A percentile compares a stretch with the other conserved stretches of the same genome.
phyloP scores from a whole-genome alignment of 768 basidiomycete species.

The Psilocybe cubensis region DNA sequence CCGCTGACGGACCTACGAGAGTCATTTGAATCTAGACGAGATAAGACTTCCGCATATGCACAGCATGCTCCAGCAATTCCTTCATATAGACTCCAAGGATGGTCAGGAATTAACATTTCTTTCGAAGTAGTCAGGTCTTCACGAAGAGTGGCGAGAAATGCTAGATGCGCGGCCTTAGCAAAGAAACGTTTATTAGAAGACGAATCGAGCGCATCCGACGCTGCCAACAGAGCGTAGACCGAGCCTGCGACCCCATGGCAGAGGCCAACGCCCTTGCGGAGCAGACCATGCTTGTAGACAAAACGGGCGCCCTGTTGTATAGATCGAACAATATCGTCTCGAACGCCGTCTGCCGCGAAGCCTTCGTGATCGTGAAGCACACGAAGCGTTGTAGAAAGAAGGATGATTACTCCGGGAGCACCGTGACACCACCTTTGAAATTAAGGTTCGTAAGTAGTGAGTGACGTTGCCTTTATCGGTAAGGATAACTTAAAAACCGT shows the following conservation, averaged over 20 bases:
- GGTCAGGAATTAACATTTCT: conserved; percentile 51
- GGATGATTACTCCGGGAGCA: conserved; percentile 51
- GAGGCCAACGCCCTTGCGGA: conserved; percentile 61
- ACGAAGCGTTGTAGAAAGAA: conserved; percentile 47
- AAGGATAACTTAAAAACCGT: not conserved
- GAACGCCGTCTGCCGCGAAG: conserved; percentile 25
- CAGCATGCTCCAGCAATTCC: conserved; percentile 63
- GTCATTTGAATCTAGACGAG: conserved; percentile 26
- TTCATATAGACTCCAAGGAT: conserved; percentile 60
- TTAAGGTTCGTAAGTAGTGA: not conserved
- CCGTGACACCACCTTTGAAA: conserved; percentile 60
- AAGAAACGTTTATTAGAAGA: conserved; percentile 29
- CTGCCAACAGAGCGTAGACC: conserved; percentile 55
- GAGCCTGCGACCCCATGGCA: conserved; percentile 62
- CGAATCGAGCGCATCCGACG: conserved; percentile 40
- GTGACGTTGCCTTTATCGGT: not conserved
- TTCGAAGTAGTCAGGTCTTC: conserved; percentile 35
- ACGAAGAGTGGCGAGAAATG: conserved; percentile 43
- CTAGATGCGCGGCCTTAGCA: conserved; percentile 48
- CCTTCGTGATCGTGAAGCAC: conserved; percentile 24
- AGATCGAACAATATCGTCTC: conserved; percentile 32
- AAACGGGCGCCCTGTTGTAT: conserved; percentile 42
- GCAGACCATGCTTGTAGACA: conserved; percentile 51
- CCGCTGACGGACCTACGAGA: conserved; percentile 24
- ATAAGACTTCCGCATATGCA: conserved; percentile 53